Conservation (phyloP, 352 stramenopile species). For the Globisporangium recalcitrans region DNA sequence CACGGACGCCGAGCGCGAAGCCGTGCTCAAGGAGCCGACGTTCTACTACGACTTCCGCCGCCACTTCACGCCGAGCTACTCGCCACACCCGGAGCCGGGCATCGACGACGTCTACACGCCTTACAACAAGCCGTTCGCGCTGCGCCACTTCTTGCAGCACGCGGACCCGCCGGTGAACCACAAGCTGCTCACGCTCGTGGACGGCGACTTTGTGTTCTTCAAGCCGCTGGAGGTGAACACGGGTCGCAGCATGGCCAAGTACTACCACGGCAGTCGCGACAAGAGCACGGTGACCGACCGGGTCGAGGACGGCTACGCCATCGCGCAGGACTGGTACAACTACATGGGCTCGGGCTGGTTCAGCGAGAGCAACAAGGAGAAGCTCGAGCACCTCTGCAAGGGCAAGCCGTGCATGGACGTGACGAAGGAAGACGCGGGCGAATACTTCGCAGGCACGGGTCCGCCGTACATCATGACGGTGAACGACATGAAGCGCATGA, state of each 20-base stretch:
- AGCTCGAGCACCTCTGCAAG: conserved; percentile 31
- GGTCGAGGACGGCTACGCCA: conserved; percentile 31
- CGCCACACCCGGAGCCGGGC: conserved; percentile 16
- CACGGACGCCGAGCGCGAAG: conserved; percentile 12
- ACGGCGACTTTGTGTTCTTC: conserved; percentile 23
- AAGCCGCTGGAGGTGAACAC: conserved; percentile 31
- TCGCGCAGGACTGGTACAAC: conserved; percentile 48
- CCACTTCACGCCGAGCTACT: conserved; percentile 27
- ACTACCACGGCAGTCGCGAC: conserved; percentile 33
- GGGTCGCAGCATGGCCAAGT: conserved; percentile 30
- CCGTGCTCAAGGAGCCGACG: conserved; percentile 13
- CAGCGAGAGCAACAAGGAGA: conserved; percentile 16
- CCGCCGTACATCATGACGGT: conserved; percentile 61
- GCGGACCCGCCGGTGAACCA: conserved; percentile 21
- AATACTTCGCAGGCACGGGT: conserved; percentile 41
- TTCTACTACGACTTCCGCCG: conserved; percentile 26
- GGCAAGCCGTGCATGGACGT: conserved; percentile 30
- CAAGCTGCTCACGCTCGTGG: conserved; percentile 23
- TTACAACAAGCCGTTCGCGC: conserved; percentile 28
- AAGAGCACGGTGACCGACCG: conserved; percentile 30
- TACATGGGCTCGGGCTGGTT: conserved; percentile 42
- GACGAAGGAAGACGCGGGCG: conserved; percentile 25
- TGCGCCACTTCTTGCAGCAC: conserved; percentile 27
- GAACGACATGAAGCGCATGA: conserved; percentile 33
- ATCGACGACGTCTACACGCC: conserved; percentile 24